phyloP scores from a whole-genome alignment of 2,329 filamentous ascomycete genomes.

The Neofusicoccum sp. region DNA sequence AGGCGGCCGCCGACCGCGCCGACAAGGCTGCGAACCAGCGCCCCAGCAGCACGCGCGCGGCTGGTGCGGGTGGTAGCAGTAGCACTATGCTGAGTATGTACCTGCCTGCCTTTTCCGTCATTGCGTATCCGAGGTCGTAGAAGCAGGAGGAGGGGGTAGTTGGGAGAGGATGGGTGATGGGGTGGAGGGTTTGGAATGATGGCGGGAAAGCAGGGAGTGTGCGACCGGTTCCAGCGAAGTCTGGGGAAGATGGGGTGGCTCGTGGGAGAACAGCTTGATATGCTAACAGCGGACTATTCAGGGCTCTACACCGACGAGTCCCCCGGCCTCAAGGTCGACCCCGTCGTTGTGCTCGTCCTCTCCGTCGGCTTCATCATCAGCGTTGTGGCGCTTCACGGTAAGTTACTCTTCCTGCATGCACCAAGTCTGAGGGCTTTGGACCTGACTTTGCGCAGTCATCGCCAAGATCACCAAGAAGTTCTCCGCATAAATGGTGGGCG shows the following conservation, averaged over 20 bases:
- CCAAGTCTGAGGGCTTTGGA: neutral
- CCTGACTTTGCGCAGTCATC: neutral
- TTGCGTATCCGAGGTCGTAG: neutral
- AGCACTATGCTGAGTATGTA: conserved; percentile 95
- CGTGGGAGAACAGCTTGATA: neutral
- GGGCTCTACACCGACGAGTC: conserved; percentile 98
- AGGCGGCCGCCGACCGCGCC: conserved; percentile 94
- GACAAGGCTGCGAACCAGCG: conserved; percentile 94
- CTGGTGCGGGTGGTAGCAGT: conserved; percentile 91
- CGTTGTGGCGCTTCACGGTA: conserved; percentile 96
- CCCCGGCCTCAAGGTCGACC: conserved; percentile 94
- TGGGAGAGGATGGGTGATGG: neutral
- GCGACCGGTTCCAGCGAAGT: neutral
- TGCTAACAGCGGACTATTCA: conserved; percentile 38
- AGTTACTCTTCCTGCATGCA: conserved; percentile 37
- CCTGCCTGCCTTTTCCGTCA: neutral
- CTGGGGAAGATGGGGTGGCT: neutral
- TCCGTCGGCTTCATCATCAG: conserved; percentile 98
- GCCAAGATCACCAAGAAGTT: conserved; percentile 20
- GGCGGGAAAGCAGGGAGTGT: neutral
- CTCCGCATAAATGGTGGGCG: conserved; percentile 8
- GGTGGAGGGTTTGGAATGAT: neutral
- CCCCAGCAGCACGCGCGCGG: conserved; percentile 86
- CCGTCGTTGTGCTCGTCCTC: conserved; percentile 92
- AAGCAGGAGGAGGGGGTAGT: neutral